Evolutionary conservation across 768 basidiomycete species (phyloP).

Genomic region (Trametes elegans): DNA sequence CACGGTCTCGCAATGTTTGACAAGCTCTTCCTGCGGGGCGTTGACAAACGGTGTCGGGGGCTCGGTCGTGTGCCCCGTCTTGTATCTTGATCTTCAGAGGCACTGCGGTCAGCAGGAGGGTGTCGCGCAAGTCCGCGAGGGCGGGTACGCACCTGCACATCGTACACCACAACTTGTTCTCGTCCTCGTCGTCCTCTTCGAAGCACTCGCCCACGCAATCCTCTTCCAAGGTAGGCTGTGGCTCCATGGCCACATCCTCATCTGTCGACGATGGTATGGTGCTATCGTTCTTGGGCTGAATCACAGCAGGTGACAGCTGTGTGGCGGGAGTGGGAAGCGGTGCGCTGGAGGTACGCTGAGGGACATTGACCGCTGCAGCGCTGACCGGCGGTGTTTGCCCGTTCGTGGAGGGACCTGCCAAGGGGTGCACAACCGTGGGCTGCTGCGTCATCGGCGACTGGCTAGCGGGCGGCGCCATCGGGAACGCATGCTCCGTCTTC

Average conservation of each 20-base stretch:
- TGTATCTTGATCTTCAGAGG: conserved; percentile 35
- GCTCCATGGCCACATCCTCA: conserved; percentile 27
- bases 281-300: too few species aligned
- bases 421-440: too few species aligned
- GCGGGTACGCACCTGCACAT: conserved; percentile 49
- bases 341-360: background rate
- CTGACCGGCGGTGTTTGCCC: too few species aligned
- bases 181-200: conserved; percentile 31
- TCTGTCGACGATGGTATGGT: too few species aligned
- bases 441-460: background rate
- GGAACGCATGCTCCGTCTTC: conserved; percentile 4
- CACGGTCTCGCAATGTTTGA: conserved; percentile 46
- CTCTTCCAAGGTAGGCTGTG: conserved; percentile 38
- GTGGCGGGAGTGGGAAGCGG: too few species aligned
- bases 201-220: conserved; percentile 41
- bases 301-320: too few species aligned
- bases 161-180: conserved; percentile 38
- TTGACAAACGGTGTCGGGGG: conserved; percentile 37
- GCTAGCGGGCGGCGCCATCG: background rate
- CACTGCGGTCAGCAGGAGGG: background rate
- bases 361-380: too few species aligned
- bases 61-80: conserved; percentile 28
- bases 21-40: conserved; percentile 42
- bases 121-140: background rate
- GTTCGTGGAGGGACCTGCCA: too few species aligned